Conservation (phyloP, 2,329 filamentous ascomycete species). For the Tolypocladium sp. region DNA sequence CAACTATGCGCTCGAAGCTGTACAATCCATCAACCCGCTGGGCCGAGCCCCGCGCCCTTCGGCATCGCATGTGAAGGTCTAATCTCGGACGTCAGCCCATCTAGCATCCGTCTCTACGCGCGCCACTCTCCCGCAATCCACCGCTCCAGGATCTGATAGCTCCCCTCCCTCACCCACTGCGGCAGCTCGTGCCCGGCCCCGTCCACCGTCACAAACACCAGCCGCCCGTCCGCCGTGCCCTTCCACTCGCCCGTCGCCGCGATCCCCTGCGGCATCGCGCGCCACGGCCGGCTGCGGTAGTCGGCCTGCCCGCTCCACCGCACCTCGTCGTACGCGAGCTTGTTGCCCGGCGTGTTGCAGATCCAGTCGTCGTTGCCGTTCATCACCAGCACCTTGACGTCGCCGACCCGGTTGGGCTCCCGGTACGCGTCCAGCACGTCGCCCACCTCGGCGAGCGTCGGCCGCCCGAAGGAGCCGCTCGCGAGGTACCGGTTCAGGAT, state of each 20-base stretch:
- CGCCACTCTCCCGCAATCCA: constrained; percentile 6
- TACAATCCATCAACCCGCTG: background rate
- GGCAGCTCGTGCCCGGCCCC: constrained; percentile 30
- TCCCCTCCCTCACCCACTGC: constrained; percentile 8
- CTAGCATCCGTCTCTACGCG: background rate
- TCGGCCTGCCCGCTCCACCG: constrained; percentile 32
- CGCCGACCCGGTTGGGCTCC: background rate
- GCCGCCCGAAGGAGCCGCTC: background rate
- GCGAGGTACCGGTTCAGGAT: background rate
- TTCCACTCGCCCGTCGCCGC: constrained; percentile 6
- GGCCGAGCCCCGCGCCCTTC: background rate
- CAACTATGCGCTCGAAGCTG: too few relatives aligned
- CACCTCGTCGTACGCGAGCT: constrained; percentile 27
- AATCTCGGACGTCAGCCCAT: too few relatives aligned
- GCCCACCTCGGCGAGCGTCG: background rate
- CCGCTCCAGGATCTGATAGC: constrained; percentile 7
- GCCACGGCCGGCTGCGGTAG: constrained; percentile 22
- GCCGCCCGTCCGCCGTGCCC: constrained; percentile 3
- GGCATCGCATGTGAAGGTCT: background rate
- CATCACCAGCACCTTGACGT: constrained; percentile 1
- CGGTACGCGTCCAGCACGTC: constrained; percentile 1
- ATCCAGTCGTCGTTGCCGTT: constrained; percentile 8
- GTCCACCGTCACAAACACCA: constrained; percentile 18
- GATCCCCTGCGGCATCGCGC: background rate
- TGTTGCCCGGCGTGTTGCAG: constrained; percentile 12